Evolutionary conservation across 2,329 filamentous ascomycete species (phyloP).

Genomic region (Fusarium gaditjirri): DNA sequence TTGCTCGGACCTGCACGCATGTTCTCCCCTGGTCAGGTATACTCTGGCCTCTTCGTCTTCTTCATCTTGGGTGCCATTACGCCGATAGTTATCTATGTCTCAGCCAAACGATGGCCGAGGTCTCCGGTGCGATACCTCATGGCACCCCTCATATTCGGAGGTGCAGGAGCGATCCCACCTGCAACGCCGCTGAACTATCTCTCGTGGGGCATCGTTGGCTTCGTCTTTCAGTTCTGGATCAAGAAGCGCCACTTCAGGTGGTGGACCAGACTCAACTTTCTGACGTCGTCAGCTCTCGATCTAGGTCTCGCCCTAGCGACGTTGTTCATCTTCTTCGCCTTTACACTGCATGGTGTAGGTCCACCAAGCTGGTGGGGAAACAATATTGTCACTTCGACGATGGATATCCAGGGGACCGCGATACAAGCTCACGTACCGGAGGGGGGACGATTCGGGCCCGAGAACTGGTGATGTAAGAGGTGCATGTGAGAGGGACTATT

Average conservation of each 20-base stretch:
- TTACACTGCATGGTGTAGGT: constrained; percentile 70
- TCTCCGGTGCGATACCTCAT: constrained; percentile 65
- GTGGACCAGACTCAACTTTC: constrained; percentile 80
- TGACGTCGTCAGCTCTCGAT: constrained; percentile 76
- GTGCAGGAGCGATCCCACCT: constrained; percentile 67
- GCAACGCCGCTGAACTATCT: constrained; percentile 80
- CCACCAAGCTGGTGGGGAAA: constrained; percentile 79
- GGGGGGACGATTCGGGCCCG: constrained; percentile 71
- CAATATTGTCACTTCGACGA: constrained; percentile 64
- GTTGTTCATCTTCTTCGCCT: constrained; percentile 75
- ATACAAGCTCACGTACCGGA: constrained; percentile 62
- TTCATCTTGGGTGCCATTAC: constrained; percentile 66
- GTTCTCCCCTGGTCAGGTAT: constrained; percentile 71
- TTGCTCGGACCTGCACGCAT: constrained; percentile 71
- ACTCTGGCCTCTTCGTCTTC: constrained; percentile 69
- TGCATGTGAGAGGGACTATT: not conserved
- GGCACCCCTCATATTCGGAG: constrained; percentile 72
- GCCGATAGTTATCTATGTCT: constrained; percentile 63
- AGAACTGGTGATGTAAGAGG: constrained; percentile 55
- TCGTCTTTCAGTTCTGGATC: constrained; percentile 75
- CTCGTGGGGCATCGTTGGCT: constrained; percentile 77
- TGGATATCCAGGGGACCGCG: constrained; percentile 70
- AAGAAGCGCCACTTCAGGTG: constrained; percentile 71
- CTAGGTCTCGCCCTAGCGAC: constrained; percentile 74
- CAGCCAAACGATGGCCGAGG: constrained; percentile 61